Evolutionary conservation across 1,284 basidiomycete genomes (phyloP), one percentile per base, ranked within the genome.

Genomic region (Singerocomus inundabilis): DNA sequence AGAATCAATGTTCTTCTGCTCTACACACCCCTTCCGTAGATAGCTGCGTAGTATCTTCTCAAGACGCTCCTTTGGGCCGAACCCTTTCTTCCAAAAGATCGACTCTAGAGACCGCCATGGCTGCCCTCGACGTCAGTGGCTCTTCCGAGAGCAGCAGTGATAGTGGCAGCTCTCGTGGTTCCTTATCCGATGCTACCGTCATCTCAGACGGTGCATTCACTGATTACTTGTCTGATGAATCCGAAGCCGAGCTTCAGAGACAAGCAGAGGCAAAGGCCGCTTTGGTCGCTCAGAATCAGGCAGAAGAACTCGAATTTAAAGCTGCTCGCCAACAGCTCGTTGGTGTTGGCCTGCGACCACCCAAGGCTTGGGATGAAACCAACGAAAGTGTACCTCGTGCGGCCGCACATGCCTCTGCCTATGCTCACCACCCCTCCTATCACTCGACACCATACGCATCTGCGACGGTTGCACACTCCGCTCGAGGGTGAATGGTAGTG

Each of bases 191-290:
- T 61, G 80, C 80, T 52, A 90, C 88, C 9, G 76, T 91, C 44
- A 88, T 84, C 13, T 88, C 86, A 11, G 88, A 90, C 59, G 88
- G 88, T 9, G 86, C 82, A 12, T 91, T 91, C 61, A 91, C 88
- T 9, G 88, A 91, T 63, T 91, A 91, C 66, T 69, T 91, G 28
- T 91, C 88, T 24, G 88, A 90, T 61, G 88, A 91, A 67, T 89
- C 86, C 13, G 88, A 91, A 59, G 87, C 82, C 36, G 88, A 91
- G 66, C 69, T 91, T 48, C 88, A 91, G 69, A 75, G 86, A 52
- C 88, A 90, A 67, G 88, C 88, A 10, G 88, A 91, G 60, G 80
- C 80, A 25, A 81, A 78, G 56, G 88, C 88, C 3, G 84, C 82
- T 6, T 62, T 86, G 40, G 66, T 86, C 16, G 87, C 86, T n/a